Evolutionary conservation across 140 eudicot genomes (phyloP), one percentile per base, ranked within the genome.

Genomic region (Senecio squalidus): DNA sequence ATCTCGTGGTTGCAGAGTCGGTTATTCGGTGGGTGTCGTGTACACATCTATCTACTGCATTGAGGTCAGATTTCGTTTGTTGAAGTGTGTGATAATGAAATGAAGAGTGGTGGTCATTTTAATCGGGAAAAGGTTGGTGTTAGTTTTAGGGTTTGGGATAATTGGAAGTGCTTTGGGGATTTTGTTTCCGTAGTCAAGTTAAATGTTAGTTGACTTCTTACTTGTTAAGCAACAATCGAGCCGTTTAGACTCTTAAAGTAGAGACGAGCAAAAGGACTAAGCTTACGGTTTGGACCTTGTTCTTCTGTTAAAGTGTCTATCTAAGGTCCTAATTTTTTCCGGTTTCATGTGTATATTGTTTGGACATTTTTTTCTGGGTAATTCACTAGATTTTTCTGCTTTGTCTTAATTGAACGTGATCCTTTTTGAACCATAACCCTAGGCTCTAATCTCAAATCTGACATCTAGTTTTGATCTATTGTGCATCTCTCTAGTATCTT

Each of bases 21-120:
- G 85, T 89, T 17, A 89, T 84, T 17, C 78, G 95, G 4, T 89
- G 97, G 97, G 92, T 84, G 7, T 89, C 97, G 13, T 89, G 97
- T 78, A 82, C 95, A 0, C 75, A 77, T 64, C 82, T 89, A 6
- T 74, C 91, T 5, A 80, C 88, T 21, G 72, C 95, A n/a, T 63
- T 88, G 23, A 76, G 85, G 81, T 84, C 84, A 2, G 84, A 92
- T 70, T 88, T 89, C 24, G 97, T 85, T 23, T 85, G 95, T 62
- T 85, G 55, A 78, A 52, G 59, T 41, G 63, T 36, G 67, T 29
- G 25, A 27, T 4, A n/a, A n/a, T n/a, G n/a, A n/a, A n/a, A n/a
- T 67, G 41, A 65, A 16, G 38, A 48, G 53, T 59, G 53, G 56
- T 11, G 66, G 56, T 26, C n/a, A n/a, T n/a, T n/a, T n/a, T n/a